Percentiles rank a stretch among this genome's conserved stretches.
phyloP scores from a whole-genome alignment of 441 rosid genomes.

The Metrosideros polymorpha region DNA sequence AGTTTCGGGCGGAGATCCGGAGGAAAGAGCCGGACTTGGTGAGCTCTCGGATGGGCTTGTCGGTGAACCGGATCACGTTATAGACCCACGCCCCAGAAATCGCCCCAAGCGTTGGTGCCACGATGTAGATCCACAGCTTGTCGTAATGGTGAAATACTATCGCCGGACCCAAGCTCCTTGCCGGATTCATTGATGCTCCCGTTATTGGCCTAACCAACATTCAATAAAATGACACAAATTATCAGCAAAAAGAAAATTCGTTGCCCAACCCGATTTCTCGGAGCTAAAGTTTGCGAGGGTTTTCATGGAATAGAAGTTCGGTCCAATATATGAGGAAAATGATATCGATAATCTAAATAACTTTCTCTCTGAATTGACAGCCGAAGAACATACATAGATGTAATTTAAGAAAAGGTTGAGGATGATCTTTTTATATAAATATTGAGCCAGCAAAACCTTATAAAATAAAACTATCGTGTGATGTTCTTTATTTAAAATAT shows the following conservation, averaged over 20 bases:
- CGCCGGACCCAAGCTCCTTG: constrained; percentile 5
- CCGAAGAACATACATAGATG: background rate
- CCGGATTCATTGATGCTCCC: constrained; percentile 6
- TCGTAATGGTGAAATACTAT: background rate
- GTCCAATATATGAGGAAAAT: background rate
- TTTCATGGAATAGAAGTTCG: background rate
- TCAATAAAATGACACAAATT: background rate
- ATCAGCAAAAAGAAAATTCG: background rate
- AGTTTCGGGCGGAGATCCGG: background rate
- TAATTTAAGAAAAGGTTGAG: background rate
- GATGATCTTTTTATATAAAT: no score
- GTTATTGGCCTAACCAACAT: background rate
- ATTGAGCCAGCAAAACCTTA: no score
- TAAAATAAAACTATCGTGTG: background rate
- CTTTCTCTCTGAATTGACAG: background rate
- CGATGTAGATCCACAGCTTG: background rate
- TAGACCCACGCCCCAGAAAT: constrained; percentile 1
- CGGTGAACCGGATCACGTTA: background rate
- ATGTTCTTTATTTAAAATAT: background rate
- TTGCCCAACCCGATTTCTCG: background rate
- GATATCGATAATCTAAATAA: background rate
- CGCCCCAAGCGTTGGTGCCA: background rate
- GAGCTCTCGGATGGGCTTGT: background rate
- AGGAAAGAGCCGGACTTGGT: background rate
- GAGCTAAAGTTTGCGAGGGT: background rate